Base-by-base conservation (phyloP, 176 grass and related monocot genomes). In the Triticum dicoccoides region DNA sequence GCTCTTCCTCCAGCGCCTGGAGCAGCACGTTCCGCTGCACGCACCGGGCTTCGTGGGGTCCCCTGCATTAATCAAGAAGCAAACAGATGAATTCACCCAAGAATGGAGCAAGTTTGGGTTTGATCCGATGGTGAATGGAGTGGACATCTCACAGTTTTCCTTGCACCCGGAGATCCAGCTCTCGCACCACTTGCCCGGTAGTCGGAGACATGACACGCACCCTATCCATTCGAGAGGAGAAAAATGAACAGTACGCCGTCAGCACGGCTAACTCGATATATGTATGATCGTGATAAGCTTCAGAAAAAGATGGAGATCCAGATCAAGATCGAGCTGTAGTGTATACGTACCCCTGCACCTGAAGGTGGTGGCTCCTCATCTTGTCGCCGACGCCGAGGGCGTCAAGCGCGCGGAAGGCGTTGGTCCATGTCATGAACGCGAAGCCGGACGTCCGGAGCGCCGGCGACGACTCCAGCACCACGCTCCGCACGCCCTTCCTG, bases 391-490 rank as follows among this genome's bases (percentile, higher is more conserved):
- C 76, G 1, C 92, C 89, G 23, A 94, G 92, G 18, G 70, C 84
- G 25, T 91, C 92, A 12, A 91, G 79, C 44, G 89, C 89, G 21
- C 70, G 37, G 84, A 89, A 94, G 25, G 89, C 86, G 30, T 91
- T 91, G 7, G 81, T 79, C 89, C 92, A 94, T 13, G 66, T 61
- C 11, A 49, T 69, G 27, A 91, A 32, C 12, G 79, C 86, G 30
- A 85, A 91, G 29, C 92, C 86, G 4, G 83, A 71, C 17, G 92
- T 21, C 35, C 92, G 69, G 11, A 89, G 70, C 20, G 67, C 69
- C 52, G 72, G 62, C 37, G 83, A 91, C 24, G 92, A 91, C 71
- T 93, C 92, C 54, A 93, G 69, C 73, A 93, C 88, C 38, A 93
- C 9, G 73, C 92, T 87, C 45, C 85, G 80, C 5, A 94, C 23